Evolutionary conservation across 2,329 filamentous ascomycete genomes (phyloP).

Genomic region (Acrocalymma vagum): DNA sequence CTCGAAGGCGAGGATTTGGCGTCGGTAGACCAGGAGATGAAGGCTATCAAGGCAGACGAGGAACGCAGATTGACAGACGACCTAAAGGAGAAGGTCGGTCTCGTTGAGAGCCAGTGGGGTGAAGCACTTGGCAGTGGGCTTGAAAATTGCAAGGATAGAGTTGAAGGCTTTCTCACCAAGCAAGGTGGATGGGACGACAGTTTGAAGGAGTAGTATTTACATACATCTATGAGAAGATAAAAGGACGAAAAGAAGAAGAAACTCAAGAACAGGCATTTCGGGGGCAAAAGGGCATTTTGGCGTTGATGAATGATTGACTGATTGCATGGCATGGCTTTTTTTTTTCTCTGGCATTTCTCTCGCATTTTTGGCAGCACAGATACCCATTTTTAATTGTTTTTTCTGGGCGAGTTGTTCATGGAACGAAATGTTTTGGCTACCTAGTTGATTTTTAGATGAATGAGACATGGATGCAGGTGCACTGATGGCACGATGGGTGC

Average conservation of each 20-base stretch:
- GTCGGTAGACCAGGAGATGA: conserved; percentile 57
- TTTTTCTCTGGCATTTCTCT: conserved; percentile 30
- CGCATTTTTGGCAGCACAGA: too few species aligned
- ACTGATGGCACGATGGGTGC: conserved; percentile 8
- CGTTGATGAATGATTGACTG: conserved; percentile 15
- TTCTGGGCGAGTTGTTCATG: conserved; percentile 13
- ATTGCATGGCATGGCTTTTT: conserved; percentile 20
- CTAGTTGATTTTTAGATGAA: conserved; percentile 10
- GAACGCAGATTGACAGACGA: conserved; percentile 79
- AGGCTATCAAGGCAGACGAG: conserved; percentile 70
- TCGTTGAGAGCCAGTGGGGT: conserved; percentile 90
- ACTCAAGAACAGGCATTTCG: too few species aligned
- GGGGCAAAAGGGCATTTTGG: too few species aligned
- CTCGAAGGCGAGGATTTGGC: conserved; percentile 48
- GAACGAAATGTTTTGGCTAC: conserved; percentile 8
- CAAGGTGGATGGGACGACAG: conserved; percentile 89
- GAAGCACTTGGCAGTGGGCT: conserved; percentile 85
- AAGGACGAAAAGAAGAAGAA: too few species aligned
- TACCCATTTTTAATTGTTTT: conserved; percentile 42
- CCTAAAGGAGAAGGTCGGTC: conserved; percentile 89
- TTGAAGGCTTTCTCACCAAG: conserved; percentile 76
- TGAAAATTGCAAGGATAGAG: conserved; percentile 74
- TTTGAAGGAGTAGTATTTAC: conserved; percentile 46
- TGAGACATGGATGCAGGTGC: conserved; percentile 9
- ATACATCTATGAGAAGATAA: too few species aligned